Evolutionary conservation across 495 filamentous ascomycete genomes (phyloP).

Genomic region (Xylaria flabelliformis): DNA sequence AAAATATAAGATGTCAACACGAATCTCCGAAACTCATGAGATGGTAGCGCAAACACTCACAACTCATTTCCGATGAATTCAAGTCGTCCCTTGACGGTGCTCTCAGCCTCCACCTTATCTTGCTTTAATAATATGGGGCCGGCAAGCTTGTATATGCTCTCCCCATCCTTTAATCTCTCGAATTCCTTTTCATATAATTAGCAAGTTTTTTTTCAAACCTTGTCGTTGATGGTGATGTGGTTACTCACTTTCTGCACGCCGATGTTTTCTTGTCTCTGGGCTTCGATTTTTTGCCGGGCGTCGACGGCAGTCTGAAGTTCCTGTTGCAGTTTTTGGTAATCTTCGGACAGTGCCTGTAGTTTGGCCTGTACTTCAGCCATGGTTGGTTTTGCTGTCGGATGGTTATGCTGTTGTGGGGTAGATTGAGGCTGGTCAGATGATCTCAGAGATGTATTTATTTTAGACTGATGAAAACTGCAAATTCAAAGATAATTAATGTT

Average conservation of each 20-base stretch:
- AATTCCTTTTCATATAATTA: conserved; percentile 66
- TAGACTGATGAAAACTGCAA: background rate
- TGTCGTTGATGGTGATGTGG: background rate
- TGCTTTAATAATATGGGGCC: conserved; percentile 95
- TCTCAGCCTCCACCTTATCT: conserved; percentile 82
- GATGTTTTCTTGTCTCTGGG: conserved; percentile 90
- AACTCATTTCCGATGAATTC: conserved; percentile 96
- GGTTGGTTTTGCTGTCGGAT: background rate
- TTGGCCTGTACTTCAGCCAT: conserved; percentile 61
- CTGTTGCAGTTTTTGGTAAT: conserved; percentile 85
- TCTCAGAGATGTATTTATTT: background rate
- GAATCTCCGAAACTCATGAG: conserved; percentile 31
- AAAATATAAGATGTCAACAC: conserved; percentile 21
- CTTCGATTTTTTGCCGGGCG: conserved; percentile 91
- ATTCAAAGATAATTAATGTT: background rate
- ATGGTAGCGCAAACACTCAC: conserved; percentile 52
- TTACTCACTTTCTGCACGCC: conserved; percentile 76
- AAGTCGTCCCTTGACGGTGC: conserved; percentile 86
- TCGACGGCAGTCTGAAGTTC: conserved; percentile 78
- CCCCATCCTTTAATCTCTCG: conserved; percentile 71
- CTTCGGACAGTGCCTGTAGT: conserved; percentile 83
- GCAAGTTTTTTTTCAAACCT: background rate
- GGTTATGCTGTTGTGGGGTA: background rate
- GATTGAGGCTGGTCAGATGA: background rate
- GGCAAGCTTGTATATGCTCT: conserved; percentile 93